Base-by-base conservation (phyloP, 441 rosid genomes). In the Erodium chrysanthum region DNA sequence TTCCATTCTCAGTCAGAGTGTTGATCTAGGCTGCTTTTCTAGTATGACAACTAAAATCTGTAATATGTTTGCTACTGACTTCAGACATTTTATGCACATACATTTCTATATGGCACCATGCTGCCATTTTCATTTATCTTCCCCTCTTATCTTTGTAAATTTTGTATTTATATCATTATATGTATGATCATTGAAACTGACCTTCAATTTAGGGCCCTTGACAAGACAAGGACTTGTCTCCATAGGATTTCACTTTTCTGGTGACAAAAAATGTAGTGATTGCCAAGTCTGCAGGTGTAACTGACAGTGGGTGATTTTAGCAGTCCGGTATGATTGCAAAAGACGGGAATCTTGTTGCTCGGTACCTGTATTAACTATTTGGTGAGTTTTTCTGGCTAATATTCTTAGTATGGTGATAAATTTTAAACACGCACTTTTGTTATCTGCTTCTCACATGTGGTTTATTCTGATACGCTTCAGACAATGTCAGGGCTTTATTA, bases 191-290 rank as follows among this genome's bases (percentile, higher is more conserved):
- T 17, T 50, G 18, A 1, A 50, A 50, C 21, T 50, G 21, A 50
- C 35, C 35, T 31, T 31, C 35, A 31, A 31, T 1, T 4, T 77
- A 90, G 96, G 98, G 96, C 4, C 96, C 98, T 66, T 73, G 54
- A 58, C 68, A 60, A 56, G 29, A 67, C 62, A 67, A 80, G 69
- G 71, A 87, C 85, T 68, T 85, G 82, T 73, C 66, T 92, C 2
- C 95, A 85, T 75, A 85, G 80, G 72, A 82, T 71, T 52, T 27
- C 90, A 65, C 96, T 96, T 15, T n/a, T n/a, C n/a, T n/a, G n/a
- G n/a, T 1, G 6, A 95, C 88, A 75, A 91, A 85, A 0, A 88
- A 85, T 71, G 80, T 92, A 29, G 72, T 92, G 62, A 61, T 77
- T 11, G 93, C 87, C 69, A 88, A 88, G 73, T 77, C 90, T 69